Base-by-base conservation (phyloP, 2,329 filamentous ascomycete genomes). In the Ophiostoma ulmi region DNA sequence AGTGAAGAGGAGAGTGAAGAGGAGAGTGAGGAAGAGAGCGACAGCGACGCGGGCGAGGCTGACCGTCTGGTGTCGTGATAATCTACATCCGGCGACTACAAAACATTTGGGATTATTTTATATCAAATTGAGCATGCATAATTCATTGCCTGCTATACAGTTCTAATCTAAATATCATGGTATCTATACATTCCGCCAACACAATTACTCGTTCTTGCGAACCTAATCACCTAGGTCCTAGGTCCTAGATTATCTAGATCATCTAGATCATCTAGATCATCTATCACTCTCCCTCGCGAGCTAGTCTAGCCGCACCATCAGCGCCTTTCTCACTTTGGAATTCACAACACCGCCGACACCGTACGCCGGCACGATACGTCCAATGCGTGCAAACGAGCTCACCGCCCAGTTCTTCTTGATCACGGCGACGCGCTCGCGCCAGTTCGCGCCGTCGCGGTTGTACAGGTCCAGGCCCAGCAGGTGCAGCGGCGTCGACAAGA, bases 271-370 rank as follows among this genome's bases (percentile, higher is more conserved):
- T 2, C 26, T 26, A 8, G 52, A 20, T 52, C 44, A 52, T 52
- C 13, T 22, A 8, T 64, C 61, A 20, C 11, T 14, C 26, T 14
- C 17, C 5, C 22, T 17, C 61, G 55, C n/a, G 55, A 14, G 8
- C 38, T 73, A 81, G 31, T 74, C 85, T 71, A 92, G 77, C 75
- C 78, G 84, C 75, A 81, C 82, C 90, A 97, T 93, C 75, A 94
- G 77, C 69, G 78, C 82, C 76, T 81, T 83, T 75, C 93, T 85
- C 64, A 94, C 83, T 76, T 91, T 89, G 72, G 85, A 85, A 80
- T 97, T 97, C 13, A 95, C 90, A 13, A 97, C 92, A 0, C 93
- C 93, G 0, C 93, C 94, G 14, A 97, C 85, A 1, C 93, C 94
- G 82, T 94, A 97, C 0, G 93, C 93, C 22, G 93, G 93, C 2